Conservation (phyloP, 345 rosid species). For the Pistacia integerrima region DNA sequence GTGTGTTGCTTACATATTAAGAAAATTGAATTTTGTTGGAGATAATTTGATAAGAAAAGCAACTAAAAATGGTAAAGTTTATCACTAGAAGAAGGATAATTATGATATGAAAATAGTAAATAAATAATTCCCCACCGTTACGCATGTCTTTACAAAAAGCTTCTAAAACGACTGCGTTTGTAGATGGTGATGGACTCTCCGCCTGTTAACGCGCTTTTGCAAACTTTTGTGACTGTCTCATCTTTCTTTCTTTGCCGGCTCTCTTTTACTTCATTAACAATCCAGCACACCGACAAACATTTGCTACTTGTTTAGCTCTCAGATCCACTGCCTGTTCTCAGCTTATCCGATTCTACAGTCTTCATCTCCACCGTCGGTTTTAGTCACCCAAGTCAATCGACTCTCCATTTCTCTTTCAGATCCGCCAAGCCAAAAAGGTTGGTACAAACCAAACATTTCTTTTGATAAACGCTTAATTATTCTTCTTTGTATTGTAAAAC, state of each 20-base stretch:
- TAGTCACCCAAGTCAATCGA: neutral
- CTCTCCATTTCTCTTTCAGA: conserved; percentile 4
- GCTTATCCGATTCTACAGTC: neutral
- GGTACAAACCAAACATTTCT: neutral
- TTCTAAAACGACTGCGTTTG: conserved; percentile 4
- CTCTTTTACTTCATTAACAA: neutral
- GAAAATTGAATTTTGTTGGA: no score
- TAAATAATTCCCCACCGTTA: neutral
- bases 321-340: neutral
- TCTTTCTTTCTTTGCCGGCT: neutral
- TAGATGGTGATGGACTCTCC: neutral
- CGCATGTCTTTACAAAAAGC: neutral
- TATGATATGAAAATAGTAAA: neutral
- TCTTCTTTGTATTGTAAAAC: neutral
- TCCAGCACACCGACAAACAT: neutral
- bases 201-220: conserved; percentile 2
- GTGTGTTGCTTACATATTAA: no score
- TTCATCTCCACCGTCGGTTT: neutral
- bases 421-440: neutral
- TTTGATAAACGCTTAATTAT: neutral
- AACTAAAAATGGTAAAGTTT: no score
- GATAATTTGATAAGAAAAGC: no score
- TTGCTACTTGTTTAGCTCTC: neutral
- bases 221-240: neutral
- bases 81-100: no score